phyloP scores from a whole-genome alignment of 2,329 filamentous ascomycete genomes.

The Daldinia sp. region DNA sequence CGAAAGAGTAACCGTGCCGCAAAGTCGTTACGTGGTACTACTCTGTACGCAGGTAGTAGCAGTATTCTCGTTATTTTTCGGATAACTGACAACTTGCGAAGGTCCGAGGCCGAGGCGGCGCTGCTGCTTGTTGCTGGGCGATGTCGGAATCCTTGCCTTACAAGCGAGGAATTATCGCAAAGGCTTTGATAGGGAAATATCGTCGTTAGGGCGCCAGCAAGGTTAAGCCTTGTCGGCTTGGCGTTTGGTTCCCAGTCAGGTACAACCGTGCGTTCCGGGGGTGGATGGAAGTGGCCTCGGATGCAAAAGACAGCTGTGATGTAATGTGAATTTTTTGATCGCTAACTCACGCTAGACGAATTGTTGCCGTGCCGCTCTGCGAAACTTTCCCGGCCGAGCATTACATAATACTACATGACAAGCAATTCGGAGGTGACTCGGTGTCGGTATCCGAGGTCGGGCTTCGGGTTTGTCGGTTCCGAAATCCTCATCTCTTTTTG shows the following conservation, averaged over 20 bases:
- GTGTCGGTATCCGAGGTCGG: constrained; percentile 24
- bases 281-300: neutral
- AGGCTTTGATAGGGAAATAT: neutral
- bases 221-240: constrained; percentile 1
- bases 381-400: constrained; percentile 2
- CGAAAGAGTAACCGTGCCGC: neutral
- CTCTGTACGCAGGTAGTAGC: neutral
- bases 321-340: neutral
- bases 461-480: constrained; percentile 28
- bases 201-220: neutral
- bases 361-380: neutral
- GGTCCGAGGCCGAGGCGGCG: neutral
- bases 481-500: constrained; percentile 12
- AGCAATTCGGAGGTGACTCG: constrained; percentile 23
- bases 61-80: neutral
- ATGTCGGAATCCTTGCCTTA: neutral
- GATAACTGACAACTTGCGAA: neutral
- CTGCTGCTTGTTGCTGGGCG: neutral
- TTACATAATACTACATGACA: neutral
- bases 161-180: neutral
- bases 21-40: neutral
- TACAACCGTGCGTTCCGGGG: constrained; percentile 2
- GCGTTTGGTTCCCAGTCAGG: neutral
- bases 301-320: constrained; percentile 8
- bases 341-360: neutral